Conservation (phyloP, 441 rosid species). For the Euphorbia schlechtendalii region DNA sequence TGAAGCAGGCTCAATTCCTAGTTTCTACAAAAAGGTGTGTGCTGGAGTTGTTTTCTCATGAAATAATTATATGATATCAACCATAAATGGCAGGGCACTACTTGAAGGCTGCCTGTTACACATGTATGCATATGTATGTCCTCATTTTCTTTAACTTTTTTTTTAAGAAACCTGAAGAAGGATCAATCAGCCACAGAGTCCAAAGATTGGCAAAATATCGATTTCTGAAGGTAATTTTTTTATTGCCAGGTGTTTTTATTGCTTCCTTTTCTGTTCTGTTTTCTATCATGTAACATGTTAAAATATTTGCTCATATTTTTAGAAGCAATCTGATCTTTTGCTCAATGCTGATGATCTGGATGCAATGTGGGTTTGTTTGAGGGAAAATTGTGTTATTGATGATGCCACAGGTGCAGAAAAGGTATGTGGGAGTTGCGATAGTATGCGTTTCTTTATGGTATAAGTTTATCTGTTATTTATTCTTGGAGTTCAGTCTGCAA, state of each 20-base stretch:
- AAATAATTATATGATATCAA: neutral
- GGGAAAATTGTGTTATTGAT: slow-evolving; percentile 98
- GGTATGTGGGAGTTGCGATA: slow-evolving; percentile 30
- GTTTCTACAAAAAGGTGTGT: slow-evolving; percentile 94
- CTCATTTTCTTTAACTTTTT: neutral
- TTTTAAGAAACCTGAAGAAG: slow-evolving; percentile 91
- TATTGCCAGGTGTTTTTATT: slow-evolving; percentile 9
- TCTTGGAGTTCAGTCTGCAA: neutral
- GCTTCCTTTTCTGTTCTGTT: slow-evolving; percentile 8
- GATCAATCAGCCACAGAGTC: slow-evolving; percentile 91
- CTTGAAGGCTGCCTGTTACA: neutral
- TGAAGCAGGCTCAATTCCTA: slow-evolving; percentile 82
- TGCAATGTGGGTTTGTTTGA: slow-evolving; percentile 97
- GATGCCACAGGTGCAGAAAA: slow-evolving; percentile 98
- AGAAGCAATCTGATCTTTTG: slow-evolving; percentile 96
- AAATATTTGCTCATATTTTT: slow-evolving; percentile 21
- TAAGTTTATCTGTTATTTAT: neutral
- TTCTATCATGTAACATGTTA: slow-evolving; percentile 12
- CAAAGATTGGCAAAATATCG: slow-evolving; percentile 93
- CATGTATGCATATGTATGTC: too few relatives aligned
- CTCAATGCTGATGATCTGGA: slow-evolving; percentile 97
- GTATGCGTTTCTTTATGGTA: neutral
- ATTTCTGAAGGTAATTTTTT: slow-evolving; percentile 60
- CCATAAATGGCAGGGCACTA: neutral
- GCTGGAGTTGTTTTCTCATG: slow-evolving; percentile 9